Evolutionary conservation across 169 alveolate species (phyloP).

Genomic region (Plasmodium vinckei): DNA sequence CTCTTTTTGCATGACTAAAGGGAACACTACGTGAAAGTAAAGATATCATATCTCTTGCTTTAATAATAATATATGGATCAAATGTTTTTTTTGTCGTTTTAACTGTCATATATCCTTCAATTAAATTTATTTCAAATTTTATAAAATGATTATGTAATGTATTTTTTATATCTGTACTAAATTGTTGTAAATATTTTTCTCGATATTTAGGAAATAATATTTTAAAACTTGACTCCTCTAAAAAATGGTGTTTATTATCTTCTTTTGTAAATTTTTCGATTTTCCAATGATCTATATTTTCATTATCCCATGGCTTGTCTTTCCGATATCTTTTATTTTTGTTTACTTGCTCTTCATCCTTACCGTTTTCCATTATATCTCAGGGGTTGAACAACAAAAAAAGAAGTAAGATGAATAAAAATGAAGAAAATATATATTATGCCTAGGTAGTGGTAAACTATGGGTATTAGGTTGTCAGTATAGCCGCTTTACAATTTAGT

Average conservation of each 20-base stretch:
- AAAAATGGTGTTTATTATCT: constrained; percentile 87
- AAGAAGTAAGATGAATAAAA: too few species aligned
- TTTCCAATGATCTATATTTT: constrained; percentile 98
- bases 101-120: constrained; percentile 99
- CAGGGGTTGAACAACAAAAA: too few species aligned
- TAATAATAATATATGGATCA: constrained; percentile 98
- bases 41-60: constrained; percentile 98
- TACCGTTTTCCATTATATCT: background rate
- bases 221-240: constrained; percentile 98
- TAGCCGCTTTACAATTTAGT: too few species aligned
- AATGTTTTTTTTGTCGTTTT: constrained; percentile 97
- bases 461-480: too few species aligned
- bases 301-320: constrained; percentile 99
- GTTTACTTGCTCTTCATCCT: constrained; percentile 1
- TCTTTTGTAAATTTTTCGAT: constrained; percentile 91
- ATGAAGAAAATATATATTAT: too few species aligned
- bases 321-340: constrained; percentile 94
- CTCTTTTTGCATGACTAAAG: constrained; percentile 96
- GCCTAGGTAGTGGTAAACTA: too few species aligned
- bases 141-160: constrained; percentile 88
- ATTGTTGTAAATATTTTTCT: constrained; percentile 97
- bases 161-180: constrained; percentile 96
- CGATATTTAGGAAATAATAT: constrained; percentile 98
- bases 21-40: constrained; percentile 99
- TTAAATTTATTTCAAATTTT: constrained; percentile 95